Evolutionary conservation across 2,329 filamentous ascomycete genomes (phyloP).

Genomic region (Pseudomassariella vexata): DNA sequence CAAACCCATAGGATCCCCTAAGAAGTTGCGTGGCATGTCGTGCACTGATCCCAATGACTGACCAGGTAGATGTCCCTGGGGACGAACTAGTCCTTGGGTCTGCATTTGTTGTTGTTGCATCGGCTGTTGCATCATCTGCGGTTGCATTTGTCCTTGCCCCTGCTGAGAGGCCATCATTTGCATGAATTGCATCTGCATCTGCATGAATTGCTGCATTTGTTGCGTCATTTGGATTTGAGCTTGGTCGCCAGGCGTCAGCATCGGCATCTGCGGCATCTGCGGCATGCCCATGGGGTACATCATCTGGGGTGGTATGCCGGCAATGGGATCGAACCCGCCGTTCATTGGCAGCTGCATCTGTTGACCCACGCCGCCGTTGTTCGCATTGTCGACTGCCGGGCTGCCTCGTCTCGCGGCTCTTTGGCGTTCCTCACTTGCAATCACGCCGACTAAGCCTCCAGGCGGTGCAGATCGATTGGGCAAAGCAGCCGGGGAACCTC

Average conservation of each 20-base stretch:
- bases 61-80: conserved; percentile 32
- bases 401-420: conserved; percentile 73
- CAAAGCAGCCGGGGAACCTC: conserved; percentile 39
- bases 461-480: conserved; percentile 47
- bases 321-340: conserved; percentile 40
- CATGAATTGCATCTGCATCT: conserved; percentile 94
- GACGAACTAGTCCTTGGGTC: conserved; percentile 18
- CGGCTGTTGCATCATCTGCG: conserved; percentile 8
- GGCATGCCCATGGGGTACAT: conserved; percentile 37
- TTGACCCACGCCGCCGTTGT: conserved; percentile 29
- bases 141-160: conserved; percentile 22
- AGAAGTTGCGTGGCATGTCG: conserved; percentile 23
- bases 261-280: conserved; percentile 22
- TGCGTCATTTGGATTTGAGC: conserved; percentile 75
- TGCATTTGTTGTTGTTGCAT: conserved; percentile 17
- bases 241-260: conserved; percentile 59
- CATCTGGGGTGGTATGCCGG: conserved; percentile 44
- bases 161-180: conserved; percentile 65
- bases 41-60: conserved; percentile 38
- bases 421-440: conserved; percentile 77
- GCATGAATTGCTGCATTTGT: conserved; percentile 83
- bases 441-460: conserved; percentile 81
- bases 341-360: conserved; percentile 25
- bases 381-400: conserved; percentile 55
- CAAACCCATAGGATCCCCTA: conserved; percentile 20